phyloP scores from a whole-genome alignment of 2,329 filamentous ascomycete species.

The Colletotrichum echinochloae region DNA sequence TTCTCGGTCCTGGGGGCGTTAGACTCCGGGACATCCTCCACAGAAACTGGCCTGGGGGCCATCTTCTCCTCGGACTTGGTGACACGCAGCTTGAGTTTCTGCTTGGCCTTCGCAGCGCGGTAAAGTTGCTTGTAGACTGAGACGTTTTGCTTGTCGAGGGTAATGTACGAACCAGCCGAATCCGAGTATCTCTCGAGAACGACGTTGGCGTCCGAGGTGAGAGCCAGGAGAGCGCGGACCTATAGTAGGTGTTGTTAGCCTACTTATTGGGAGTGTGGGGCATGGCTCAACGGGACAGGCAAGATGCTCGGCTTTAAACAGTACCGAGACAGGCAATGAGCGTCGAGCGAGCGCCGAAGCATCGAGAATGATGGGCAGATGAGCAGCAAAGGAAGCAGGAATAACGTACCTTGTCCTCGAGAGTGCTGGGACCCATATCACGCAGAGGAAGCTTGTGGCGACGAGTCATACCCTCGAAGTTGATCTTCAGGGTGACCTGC shows the following conservation, averaged over 20 bases:
- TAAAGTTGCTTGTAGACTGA: conserved; percentile 97
- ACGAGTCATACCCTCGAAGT: conserved; percentile 78
- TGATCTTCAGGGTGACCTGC: conserved; percentile 82
- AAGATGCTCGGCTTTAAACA: neutral
- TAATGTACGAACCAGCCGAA: conserved; percentile 84
- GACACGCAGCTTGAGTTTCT: conserved; percentile 91
- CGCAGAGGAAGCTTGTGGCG: conserved; percentile 91
- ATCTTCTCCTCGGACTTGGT: conserved; percentile 55
- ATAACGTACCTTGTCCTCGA: conserved; percentile 85
- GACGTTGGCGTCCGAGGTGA: conserved; percentile 71
- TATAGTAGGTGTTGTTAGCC: conserved; percentile 50
- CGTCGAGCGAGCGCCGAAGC: neutral
- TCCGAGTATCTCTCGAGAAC: conserved; percentile 95
- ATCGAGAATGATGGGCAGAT: neutral
- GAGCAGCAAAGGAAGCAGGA: conserved; percentile 20
- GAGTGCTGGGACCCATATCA: conserved; percentile 79
- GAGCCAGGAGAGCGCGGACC: conserved; percentile 77
- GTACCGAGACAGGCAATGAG: neutral
- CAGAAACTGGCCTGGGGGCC: conserved; percentile 57
- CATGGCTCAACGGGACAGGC: neutral
- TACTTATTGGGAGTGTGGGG: neutral
- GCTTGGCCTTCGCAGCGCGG: conserved; percentile 96
- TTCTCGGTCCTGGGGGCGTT: conserved; percentile 43
- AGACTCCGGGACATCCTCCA: conserved; percentile 63
- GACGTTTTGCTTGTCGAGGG: conserved; percentile 80